Evolutionary conservation across 139 green algal genomes (phyloP).

Genomic region (Spirogloea muscicola): DNA sequence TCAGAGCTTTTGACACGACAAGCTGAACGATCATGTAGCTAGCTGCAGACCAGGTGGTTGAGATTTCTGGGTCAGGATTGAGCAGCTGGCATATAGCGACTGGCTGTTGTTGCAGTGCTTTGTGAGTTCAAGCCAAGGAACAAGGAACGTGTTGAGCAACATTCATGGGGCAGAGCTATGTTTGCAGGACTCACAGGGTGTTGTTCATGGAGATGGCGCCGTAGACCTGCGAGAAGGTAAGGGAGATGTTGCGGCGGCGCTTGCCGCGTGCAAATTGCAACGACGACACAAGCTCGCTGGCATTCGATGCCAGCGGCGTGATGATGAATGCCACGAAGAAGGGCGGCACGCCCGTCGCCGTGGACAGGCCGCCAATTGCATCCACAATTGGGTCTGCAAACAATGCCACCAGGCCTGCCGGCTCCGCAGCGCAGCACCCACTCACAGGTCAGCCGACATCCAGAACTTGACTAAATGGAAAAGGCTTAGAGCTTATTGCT

Average conservation of each 20-base stretch:
- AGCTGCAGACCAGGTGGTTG: too few species aligned
- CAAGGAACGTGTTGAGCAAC: too few species aligned
- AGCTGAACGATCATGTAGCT: too few species aligned
- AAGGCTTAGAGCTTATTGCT: too few species aligned
- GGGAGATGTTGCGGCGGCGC: constrained; percentile 12
- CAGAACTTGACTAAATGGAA: background rate
- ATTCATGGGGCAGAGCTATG: too few species aligned
- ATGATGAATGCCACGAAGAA: constrained; percentile 63
- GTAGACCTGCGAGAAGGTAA: constrained; percentile 55
- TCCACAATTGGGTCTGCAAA: too few species aligned
- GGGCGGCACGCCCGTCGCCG: constrained; percentile 48
- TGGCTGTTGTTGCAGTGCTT: too few species aligned
- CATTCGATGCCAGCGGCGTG: constrained; percentile 59
- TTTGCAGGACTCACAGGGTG: constrained; percentile 49
- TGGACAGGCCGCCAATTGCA: too few species aligned
- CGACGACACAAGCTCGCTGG: constrained; percentile 47
- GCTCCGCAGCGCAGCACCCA: background rate
- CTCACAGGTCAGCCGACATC: background rate
- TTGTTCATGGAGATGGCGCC: constrained; percentile 64
- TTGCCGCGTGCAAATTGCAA: constrained; percentile 37
- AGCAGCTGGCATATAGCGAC: too few species aligned
- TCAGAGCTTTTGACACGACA: too few species aligned
- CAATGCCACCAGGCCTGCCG: background rate
- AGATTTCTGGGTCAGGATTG: too few species aligned
- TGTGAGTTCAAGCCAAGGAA: too few species aligned